Base-by-base conservation (phyloP, 495 filamentous ascomycete genomes). In the Aspergillus olivimuriae region DNA sequence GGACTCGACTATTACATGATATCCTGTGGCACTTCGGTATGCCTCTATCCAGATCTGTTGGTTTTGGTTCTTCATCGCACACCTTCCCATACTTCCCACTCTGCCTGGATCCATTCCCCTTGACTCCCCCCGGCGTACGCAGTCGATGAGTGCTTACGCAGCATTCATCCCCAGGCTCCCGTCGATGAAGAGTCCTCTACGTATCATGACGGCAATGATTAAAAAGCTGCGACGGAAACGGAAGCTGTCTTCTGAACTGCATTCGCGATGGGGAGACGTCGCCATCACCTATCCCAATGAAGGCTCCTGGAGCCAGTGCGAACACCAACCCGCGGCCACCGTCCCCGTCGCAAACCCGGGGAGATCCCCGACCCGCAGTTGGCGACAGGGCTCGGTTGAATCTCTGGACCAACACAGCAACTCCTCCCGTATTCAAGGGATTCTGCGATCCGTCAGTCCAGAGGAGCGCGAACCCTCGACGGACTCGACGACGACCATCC, bases 281-380 rank as follows among this genome's bases (percentile, higher is more conserved):
- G 48, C 61, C 14, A 72, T 72, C 47, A 67, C 60, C 26, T 61
- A 58, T 50, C 69, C 69, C 22, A 70, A 49, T 20, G 52, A 63
- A 17, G 69, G 69, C 7, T 72, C 69, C 4, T 72, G 69, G 69
- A 72, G 61, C 34, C 62, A 72, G 41, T 55, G 52, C 43, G 47
- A 60, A 35, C 60, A 61, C 24, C 28, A 52, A 28, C 24, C 24
- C 3, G 40, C 42, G 16, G 4, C 12, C 6, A 39, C 31, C 24
- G 34, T 23, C n/a, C 43, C 28, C 36, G 26, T 20, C 19, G 28
- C 17, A 12, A 36, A 26, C 7, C 36, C 44, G 4, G 14, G 10
- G 11, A 23, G n/a, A 18, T 10, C 44, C 2, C 14, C 39, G 2
- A 48, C 46, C 4, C 52, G 41, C 14, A 16, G 16, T 28, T 43